A percentile compares a stretch with the other conserved stretches of the same genome.
phyloP scores from a whole-genome alignment of 805 yeast genomes.

The Monosporozyma servazzii region DNA sequence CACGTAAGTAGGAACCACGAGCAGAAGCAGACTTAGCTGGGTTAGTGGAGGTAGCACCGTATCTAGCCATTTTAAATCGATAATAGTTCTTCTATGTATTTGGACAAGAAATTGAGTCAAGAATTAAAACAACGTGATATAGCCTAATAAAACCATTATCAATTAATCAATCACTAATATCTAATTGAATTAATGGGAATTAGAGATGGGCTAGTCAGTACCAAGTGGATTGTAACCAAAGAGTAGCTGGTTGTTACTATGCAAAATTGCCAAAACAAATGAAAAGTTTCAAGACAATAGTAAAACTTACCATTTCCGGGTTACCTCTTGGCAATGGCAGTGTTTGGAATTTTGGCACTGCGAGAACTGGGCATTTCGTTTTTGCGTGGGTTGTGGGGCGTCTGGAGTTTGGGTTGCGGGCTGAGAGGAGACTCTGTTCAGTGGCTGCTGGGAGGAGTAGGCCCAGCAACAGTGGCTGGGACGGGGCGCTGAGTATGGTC shows the following conservation, averaged over 20 bases:
- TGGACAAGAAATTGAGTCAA: background rate
- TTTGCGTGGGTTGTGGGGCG: background rate
- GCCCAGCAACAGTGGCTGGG: too few species aligned
- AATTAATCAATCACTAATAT: background rate
- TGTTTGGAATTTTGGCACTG: background rate
- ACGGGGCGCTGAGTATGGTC: too few species aligned
- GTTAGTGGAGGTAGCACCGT: slow-evolving; percentile 98
- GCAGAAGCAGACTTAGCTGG: slow-evolving; percentile 99
- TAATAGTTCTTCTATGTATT: background rate
- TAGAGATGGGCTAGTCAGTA: background rate
- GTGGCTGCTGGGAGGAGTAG: background rate
- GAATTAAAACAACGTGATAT: background rate
- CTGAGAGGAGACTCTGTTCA: too few species aligned
- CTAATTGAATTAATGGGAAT: background rate
- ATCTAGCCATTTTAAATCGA: slow-evolving; percentile 76
- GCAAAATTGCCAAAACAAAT: background rate
- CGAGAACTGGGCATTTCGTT: background rate
- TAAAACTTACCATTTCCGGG: background rate
- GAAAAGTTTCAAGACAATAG: background rate
- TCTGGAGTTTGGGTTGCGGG: background rate
- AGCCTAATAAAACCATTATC: background rate
- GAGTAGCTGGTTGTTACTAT: background rate
- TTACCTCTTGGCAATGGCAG: background rate
- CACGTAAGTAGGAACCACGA: slow-evolving; percentile 98
- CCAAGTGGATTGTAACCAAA: background rate